Conservation (phyloP, 805 yeast species). For the Ascoidea tarda region DNA sequence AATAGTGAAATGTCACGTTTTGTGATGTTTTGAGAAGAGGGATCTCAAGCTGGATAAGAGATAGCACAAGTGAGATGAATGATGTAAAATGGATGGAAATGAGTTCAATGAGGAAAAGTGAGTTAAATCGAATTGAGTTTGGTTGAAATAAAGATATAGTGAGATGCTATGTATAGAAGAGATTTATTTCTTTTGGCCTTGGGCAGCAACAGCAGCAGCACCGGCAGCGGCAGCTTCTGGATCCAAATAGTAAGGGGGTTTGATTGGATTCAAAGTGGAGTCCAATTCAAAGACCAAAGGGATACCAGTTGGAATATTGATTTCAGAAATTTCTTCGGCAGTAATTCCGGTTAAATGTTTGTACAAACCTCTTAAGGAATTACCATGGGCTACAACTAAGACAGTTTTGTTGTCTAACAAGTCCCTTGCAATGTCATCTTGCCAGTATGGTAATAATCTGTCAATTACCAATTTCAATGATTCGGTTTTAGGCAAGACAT, state of each 20-base stretch:
- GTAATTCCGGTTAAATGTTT: slow-evolving; percentile 91
- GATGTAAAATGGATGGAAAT: too few relatives aligned
- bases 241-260: slow-evolving; percentile 92
- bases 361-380: slow-evolving; percentile 92
- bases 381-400: slow-evolving; percentile 93
- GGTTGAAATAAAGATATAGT: too few relatives aligned
- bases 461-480: slow-evolving; percentile 90
- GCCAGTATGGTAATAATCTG: slow-evolving; percentile 95
- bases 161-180: too few relatives aligned
- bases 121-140: too few relatives aligned
- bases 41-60: too few relatives aligned
- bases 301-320: slow-evolving; percentile 97
- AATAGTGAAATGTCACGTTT: too few relatives aligned
- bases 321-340: slow-evolving; percentile 82
- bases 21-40: too few relatives aligned
- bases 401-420: slow-evolving; percentile 82
- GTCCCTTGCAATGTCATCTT: slow-evolving; percentile 78
- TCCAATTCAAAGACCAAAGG: slow-evolving; percentile 96
- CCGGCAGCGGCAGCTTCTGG: slow-evolving; percentile 99
- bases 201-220: slow-evolving; percentile 98
- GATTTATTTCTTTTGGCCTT: slow-evolving; percentile 57
- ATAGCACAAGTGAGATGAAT: too few relatives aligned
- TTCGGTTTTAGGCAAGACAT: slow-evolving; percentile 85
- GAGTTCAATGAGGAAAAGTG: too few relatives aligned
- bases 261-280: slow-evolving; percentile 71